Base-by-base conservation (phyloP, 495 filamentous ascomycete species). In the Hypoxylon cercidicola region DNA sequence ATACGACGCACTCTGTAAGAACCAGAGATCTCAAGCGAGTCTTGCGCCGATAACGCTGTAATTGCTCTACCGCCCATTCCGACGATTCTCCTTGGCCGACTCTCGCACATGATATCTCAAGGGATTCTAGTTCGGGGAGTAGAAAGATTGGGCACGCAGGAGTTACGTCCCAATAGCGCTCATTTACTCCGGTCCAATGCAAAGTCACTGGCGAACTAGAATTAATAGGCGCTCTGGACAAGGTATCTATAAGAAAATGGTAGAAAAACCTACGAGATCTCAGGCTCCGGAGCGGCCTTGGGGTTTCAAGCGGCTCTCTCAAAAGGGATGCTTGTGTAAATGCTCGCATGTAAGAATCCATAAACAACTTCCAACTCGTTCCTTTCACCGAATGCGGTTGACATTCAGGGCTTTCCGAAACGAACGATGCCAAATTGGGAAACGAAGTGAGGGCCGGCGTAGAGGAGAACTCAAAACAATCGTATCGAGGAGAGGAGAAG, bases 81-180 rank as follows among this genome's bases (percentile, higher is more conserved):
- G 1, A 4, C 23, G 35, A 2, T 13, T 5, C 41, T n/a, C 28
- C 39, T 20, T 55, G 41, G 18, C 50, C 35, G 18, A 65, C 41
- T 7, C 15, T 51, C 34, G 49, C 62, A 32, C 49, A 60, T 10
- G 62, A 65, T 55, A 65, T 60, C 45, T 65, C 55, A 9, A 65
- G 55, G 10, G 49, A 65, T 12, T 53, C 7, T 13, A 65, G 55
- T 18, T 45, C 35, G 4, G 62, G 55, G 4, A 65, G 30, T 32
- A 65, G 32, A 19, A 65, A 65, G 1, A 65, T 49, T 18, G 62
- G 43, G 39, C 34, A 55, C 5, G 34, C 18, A 4, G 62, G 32
- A 1, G 50, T 16, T 55, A 60, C 49, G 4, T 49, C 19, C 62
- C 62, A 60, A 34, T 23, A 60, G 13, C 55, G 44, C 0, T 13